These are phyloP conservation scores for Waitea zeae DNA, from an alignment of 1,284 basidiomycete genomes.

Conservation along the genomic window DNA sequence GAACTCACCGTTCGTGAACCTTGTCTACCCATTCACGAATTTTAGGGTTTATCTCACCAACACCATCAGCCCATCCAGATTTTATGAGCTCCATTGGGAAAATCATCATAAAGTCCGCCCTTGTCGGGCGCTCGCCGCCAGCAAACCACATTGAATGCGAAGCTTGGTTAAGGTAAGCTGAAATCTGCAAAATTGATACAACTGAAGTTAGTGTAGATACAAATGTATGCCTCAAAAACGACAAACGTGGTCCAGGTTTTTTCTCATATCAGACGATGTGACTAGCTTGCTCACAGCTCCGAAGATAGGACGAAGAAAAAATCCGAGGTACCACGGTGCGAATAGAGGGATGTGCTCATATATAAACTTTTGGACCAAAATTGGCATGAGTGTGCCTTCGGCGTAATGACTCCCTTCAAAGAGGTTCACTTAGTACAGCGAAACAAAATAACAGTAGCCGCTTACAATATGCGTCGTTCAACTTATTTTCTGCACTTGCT, in stretches of 20 bases:
- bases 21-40: neutral
- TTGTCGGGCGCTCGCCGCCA: slow-evolving; percentile 19
- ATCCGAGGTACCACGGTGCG: slow-evolving; percentile 16
- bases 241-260: too few relatives aligned
- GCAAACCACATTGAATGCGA: slow-evolving; percentile 19
- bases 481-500: slow-evolving; percentile 16
- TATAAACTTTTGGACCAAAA: slow-evolving; percentile 15
- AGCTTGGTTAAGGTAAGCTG: slow-evolving; percentile 10
- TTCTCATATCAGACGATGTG: too few relatives aligned
- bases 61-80: too few relatives aligned
- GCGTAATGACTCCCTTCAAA: slow-evolving; percentile 18
- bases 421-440: neutral
- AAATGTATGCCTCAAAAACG: too few relatives aligned
- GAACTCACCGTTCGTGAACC: neutral
- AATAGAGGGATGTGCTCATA: slow-evolving; percentile 13
- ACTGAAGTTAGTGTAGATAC: too few relatives aligned
- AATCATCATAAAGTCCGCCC: slow-evolving; percentile 22
- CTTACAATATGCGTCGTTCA: slow-evolving; percentile 21
- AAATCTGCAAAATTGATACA: slow-evolving; percentile 9
- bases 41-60: neutral
- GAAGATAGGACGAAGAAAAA: slow-evolving; percentile 15
- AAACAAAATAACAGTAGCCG: slow-evolving; percentile 1
- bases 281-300: neutral
- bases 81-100: slow-evolving; percentile 16
- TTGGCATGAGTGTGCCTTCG: slow-evolving; percentile 22